Evolutionary conservation across 2,329 filamentous ascomycete species (phyloP).

Genomic region (Cladophialophora chaetospira): DNA sequence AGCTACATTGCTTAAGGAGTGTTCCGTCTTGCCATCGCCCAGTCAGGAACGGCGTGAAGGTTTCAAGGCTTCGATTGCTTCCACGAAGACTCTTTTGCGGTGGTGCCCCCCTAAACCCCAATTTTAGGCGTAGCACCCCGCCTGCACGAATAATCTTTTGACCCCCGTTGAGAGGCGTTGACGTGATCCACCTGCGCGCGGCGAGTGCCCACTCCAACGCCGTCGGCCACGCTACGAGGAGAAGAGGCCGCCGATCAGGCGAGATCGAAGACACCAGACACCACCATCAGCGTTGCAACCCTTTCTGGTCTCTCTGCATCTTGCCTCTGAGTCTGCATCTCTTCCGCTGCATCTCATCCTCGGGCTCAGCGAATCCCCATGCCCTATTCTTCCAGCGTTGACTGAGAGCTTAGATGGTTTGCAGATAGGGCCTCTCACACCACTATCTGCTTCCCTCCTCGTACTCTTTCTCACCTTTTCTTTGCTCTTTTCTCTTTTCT

Average conservation of each 20-base stretch:
- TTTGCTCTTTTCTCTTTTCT: conserved; percentile 13
- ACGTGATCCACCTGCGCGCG: too few species aligned
- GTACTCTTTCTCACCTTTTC: conserved; percentile 4
- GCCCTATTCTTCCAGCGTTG: conserved; percentile 5
- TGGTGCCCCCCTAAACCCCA: not conserved
- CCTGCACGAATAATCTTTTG: not conserved
- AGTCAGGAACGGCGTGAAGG: too few species aligned
- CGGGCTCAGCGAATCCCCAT: conserved; percentile 1
- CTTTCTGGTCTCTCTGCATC: not conserved
- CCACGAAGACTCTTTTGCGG: not conserved
- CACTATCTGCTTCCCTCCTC: not conserved
- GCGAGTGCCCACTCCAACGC: not conserved
- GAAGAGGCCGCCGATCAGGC: not conserved
- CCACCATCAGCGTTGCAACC: not conserved
- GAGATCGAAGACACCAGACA: not conserved
- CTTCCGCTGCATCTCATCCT: not conserved
- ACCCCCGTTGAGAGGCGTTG: too few species aligned
- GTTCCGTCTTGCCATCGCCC: too few species aligned
- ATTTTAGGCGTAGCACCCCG: not conserved
- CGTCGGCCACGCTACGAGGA: not conserved
- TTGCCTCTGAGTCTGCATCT: not conserved
- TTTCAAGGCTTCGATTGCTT: not conserved
- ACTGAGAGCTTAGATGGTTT: conserved; percentile 5
- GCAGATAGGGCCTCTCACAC: conserved; percentile 8
- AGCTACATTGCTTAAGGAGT: too few species aligned